phyloP scores from a whole-genome alignment of 768 basidiomycete genomes.

The Rhodocollybia butyracea region DNA sequence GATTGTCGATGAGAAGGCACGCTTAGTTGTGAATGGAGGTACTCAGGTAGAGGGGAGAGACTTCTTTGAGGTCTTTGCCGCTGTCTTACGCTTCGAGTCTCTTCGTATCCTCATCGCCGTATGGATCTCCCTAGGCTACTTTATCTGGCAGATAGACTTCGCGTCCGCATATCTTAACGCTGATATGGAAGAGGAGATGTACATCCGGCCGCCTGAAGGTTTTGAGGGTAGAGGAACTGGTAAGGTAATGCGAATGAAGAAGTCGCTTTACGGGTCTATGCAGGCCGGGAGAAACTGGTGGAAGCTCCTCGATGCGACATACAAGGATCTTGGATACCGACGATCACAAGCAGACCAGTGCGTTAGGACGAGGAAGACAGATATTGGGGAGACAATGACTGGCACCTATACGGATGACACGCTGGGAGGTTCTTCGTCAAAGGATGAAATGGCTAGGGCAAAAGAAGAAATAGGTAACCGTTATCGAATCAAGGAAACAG shows the following conservation, averaged over 20 bases:
- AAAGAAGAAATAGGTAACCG: background rate
- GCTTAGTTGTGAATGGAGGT: slow-evolving; percentile 29
- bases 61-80: slow-evolving; percentile 27
- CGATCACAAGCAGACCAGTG: slow-evolving; percentile 3
- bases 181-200: slow-evolving; percentile 2
- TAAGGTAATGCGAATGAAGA: slow-evolving; percentile 4
- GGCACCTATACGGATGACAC: slow-evolving; percentile 7
- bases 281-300: slow-evolving; percentile 8
- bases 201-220: no score
- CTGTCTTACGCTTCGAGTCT: slow-evolving; percentile 14
- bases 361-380: background rate
- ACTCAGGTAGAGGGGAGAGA: slow-evolving; percentile 29
- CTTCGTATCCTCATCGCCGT: slow-evolving; percentile 17
- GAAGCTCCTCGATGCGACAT: background rate
- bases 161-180: slow-evolving; percentile 4
- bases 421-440: slow-evolving; percentile 8
- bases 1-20: slow-evolving; percentile 16
- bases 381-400: slow-evolving; percentile 4
- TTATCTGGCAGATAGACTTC: slow-evolving; percentile 7
- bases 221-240: no score
- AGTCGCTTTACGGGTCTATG: background rate
- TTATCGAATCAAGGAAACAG: slow-evolving; percentile 5
- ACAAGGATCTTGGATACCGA: background rate
- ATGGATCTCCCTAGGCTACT: background rate
- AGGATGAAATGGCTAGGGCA: background rate